Percentiles rank a stretch among this genome's conserved stretches.
Conservation (phyloP, 148 eudicot genomes). For the Suaeda aralocaspica region DNA sequence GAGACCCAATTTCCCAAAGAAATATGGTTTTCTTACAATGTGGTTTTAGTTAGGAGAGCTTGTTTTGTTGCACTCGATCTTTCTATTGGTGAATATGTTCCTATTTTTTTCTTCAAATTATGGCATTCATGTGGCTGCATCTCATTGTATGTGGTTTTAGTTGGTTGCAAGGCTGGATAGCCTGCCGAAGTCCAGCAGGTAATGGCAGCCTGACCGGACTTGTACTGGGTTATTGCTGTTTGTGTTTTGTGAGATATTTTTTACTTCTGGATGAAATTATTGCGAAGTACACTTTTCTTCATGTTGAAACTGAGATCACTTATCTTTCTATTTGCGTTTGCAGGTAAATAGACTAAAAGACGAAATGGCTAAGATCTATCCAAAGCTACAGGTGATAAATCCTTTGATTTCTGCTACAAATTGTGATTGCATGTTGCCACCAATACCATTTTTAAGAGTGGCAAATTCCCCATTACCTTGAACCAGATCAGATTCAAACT, state of each 20-base stretch:
- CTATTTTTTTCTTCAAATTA: not conserved
- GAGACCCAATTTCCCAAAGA: not conserved
- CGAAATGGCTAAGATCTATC: slow-evolving; percentile 76
- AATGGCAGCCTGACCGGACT: not conserved
- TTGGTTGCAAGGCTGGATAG: not conserved
- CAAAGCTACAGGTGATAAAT: slow-evolving; percentile 67
- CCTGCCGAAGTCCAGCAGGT: not conserved
- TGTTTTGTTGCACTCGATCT: not conserved
- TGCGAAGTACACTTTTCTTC: not conserved
- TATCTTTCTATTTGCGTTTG: slow-evolving; percentile 17
- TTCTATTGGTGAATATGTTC: not conserved
- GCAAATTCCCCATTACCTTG: not conserved
- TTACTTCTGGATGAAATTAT: not conserved
- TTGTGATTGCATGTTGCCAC: not conserved
- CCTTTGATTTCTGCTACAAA: not conserved
- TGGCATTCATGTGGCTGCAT: not conserved
- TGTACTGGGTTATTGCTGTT: not conserved
- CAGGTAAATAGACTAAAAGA: slow-evolving; percentile 83
- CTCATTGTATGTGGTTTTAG: not conserved
- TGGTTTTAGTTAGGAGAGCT: not conserved
- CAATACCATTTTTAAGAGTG: not conserved
- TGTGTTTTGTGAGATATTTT: not conserved
- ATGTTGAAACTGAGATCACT: slow-evolving; percentile 4
- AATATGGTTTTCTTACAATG: not conserved
- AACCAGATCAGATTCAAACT: too few species aligned